phyloP scores from a whole-genome alignment of 257 asterid genomes.

The Solanum chmielewskii region DNA sequence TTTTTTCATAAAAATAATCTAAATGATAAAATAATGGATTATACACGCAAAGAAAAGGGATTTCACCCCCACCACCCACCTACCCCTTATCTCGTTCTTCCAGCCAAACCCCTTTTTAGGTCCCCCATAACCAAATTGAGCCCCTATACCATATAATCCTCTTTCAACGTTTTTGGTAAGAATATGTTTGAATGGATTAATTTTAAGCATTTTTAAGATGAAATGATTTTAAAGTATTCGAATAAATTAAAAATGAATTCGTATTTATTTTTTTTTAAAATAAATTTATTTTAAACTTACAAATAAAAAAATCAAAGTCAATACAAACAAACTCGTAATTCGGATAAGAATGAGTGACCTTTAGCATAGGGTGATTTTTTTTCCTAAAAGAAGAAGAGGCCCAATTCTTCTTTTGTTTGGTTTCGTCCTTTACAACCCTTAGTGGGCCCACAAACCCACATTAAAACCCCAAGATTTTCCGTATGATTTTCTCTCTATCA shows the following conservation, averaged over 20 bases:
- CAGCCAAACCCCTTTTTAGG: background rate
- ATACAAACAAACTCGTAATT: background rate
- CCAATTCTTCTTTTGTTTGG: background rate
- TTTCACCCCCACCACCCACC: background rate
- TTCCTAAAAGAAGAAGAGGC: background rate
- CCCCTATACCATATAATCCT: background rate
- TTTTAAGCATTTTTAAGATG: no score
- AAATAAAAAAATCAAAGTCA: rapidly evolving
- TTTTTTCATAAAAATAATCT: no score
- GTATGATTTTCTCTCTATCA: background rate
- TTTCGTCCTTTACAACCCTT: background rate
- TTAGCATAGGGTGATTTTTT: background rate
- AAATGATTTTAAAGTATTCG: no score
- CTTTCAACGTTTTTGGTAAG: background rate
- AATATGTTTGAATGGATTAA: no score
- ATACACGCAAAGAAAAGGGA: background rate
- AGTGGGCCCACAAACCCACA: background rate
- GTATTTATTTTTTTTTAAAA: no score
- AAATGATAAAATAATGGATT: background rate
- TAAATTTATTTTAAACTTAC: no score
- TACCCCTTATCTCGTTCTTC: background rate
- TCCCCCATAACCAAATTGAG: no score
- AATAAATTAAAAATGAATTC: no score
- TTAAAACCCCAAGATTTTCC: background rate
- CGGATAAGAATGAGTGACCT: background rate